Conservation (phyloP, 116 monocot genomes). For the Cymodocea nodosa region DNA sequence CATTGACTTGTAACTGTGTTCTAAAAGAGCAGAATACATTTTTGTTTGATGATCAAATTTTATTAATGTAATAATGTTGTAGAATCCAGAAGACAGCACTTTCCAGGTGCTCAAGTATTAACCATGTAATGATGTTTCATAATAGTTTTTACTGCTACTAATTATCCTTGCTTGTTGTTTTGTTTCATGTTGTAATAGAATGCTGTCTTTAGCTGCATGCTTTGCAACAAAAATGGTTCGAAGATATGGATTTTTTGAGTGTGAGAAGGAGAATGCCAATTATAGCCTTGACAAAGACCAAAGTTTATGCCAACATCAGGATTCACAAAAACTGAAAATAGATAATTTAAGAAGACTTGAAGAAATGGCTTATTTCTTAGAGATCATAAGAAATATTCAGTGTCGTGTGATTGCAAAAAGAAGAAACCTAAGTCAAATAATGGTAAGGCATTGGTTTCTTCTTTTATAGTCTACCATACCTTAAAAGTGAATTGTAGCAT, state of each 20-base stretch:
- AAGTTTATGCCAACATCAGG: conserved; percentile 7
- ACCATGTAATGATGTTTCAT: too few species aligned
- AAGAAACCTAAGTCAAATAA: conserved; percentile 22
- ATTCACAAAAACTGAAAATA: conserved; percentile 4
- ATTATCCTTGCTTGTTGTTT: not conserved
- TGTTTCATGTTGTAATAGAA: conserved; percentile 29
- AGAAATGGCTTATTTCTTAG: conserved; percentile 81
- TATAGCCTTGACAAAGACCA: conserved; percentile 3
- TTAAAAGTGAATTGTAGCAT: not conserved
- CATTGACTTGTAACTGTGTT: too few species aligned
- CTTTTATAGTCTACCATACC: not conserved
- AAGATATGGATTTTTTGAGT: conserved; percentile 52
- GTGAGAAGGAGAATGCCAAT: conserved; percentile 21
- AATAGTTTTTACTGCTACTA: too few species aligned
- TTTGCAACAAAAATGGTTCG: conserved; percentile 88
- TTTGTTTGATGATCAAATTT: not conserved
- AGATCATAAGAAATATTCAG: conserved; percentile 84
- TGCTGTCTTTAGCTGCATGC: conserved; percentile 66
- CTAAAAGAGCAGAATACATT: not conserved
- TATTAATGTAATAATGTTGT: not conserved
- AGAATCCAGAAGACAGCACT: too few species aligned
- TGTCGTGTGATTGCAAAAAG: conserved; percentile 25
- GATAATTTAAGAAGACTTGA: conserved; percentile 39
- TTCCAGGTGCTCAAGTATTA: too few species aligned
- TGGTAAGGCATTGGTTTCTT: conserved; percentile 25